Base-by-base conservation (phyloP, 2,329 filamentous ascomycete species). In the Talaromyces piceae region DNA sequence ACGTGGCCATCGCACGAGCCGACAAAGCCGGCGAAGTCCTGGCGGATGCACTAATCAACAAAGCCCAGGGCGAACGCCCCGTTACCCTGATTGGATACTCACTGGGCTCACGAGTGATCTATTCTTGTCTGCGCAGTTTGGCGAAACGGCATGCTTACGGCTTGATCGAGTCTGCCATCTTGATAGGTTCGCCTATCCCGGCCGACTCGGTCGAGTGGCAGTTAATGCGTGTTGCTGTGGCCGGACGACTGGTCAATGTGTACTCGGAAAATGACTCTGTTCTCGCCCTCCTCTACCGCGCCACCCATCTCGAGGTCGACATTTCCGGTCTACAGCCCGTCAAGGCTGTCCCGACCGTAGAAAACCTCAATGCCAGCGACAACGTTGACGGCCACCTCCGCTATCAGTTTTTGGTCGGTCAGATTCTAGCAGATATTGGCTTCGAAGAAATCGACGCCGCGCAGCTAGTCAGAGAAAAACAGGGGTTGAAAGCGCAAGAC, bases 261-360 rank as follows among this genome's bases (percentile, higher is more conserved):
- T 95, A 86, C 69, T 91, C 88, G 1, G 82, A 85, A 48, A 91
- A 93, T 54, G 91, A 96, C 67, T 87, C 88, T 61, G 83, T 96
- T 27, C 81, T 96, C 1, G 90, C 83, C 1, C 91, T 95, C 64
- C 74, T 95, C 16, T 95, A 96, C 66, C 83, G 91, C 41, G 85
- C 88, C 2, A 89, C 87, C 37, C 90, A 84, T 53, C 79, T 95
- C 25, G 86, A 93, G 57, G 78, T 87, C 37, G 91, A 91, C 3
- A 81, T 95, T 39, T 90, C 90, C 0, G 91, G 91, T 0, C 73
- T 97, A 1, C 87, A 95, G 64, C 77, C 82, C 27, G 80, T 94
- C 22, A 70, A 82, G 52, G 79, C 63, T 12, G 63, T 75, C 2
- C 58, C 64, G 0, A 68, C 69, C 0, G 64, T 77, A 5, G 85